Conservation (phyloP, 2,329 filamentous ascomycete genomes). For the Claviceps cyperi region DNA sequence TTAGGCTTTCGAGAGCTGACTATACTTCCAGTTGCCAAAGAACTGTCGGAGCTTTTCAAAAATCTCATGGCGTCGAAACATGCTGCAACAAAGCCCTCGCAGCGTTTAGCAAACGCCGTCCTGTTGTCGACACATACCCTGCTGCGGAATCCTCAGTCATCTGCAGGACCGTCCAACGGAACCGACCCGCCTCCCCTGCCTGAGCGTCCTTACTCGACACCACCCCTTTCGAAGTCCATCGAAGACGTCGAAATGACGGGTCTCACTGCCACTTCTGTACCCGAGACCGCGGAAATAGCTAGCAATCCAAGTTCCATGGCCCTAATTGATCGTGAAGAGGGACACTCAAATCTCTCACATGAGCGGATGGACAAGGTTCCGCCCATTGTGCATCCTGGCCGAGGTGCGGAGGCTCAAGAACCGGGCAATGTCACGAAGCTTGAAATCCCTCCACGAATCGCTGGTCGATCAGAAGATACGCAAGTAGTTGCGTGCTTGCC, state of each 20-base stretch:
- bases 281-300: constrained; percentile 22
- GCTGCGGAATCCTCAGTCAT: constrained; percentile 17
- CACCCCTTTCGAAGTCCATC: constrained; percentile 13
- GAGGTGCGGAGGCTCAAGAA: constrained; percentile 4
- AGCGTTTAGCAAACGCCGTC: constrained; percentile 67
- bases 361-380: constrained; percentile 17
- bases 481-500: background rate
- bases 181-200: constrained; percentile 34
- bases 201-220: constrained; percentile 28
- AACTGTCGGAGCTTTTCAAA: constrained; percentile 56
- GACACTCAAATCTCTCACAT: constrained; percentile 20
- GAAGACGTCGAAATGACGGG: constrained; percentile 23
- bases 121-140: constrained; percentile 40
- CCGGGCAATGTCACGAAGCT: constrained; percentile 2
- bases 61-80: constrained; percentile 51
- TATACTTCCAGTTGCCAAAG: constrained; percentile 50
- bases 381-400: constrained; percentile 6
- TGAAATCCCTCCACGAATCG: background rate
- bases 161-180: constrained; percentile 11
- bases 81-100: constrained; percentile 53
- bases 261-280: constrained; percentile 16
- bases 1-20: constrained; percentile 18
- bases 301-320: constrained; percentile 39
- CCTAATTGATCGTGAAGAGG: constrained; percentile 30
- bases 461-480: background rate